Base-by-base conservation (phyloP, 2,329 filamentous ascomycete genomes). In the Penicillium vulpinum region DNA sequence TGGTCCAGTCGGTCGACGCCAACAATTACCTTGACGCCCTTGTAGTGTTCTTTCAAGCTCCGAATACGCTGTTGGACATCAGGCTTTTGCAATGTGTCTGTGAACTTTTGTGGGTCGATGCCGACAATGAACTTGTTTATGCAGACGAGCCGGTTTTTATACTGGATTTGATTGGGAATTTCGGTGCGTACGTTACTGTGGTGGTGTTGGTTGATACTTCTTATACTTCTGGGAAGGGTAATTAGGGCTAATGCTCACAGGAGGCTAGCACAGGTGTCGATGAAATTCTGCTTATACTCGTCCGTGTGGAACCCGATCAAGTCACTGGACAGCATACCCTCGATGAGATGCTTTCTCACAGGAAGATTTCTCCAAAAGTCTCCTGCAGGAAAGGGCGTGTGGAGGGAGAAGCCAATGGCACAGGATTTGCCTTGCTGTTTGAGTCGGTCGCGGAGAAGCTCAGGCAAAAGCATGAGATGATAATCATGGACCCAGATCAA, bases 261-360 rank as follows among this genome's bases (percentile, higher is more conserved):
- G 60, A 96, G 92, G 61, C 90, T 86, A 16, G 89, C 91, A 77
- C 92, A 96, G 68, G 89, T 92, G 75, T 90, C 93, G 56, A 96
- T 79, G 77, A 97, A 96, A 75, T 97, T 92, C 51, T 91, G 84
- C 28, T 91, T 91, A 69, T 97, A 97, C 77, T 96, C 91, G 77
- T 96, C 95, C n/a, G 92, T 97, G 76, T 97, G 93, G 79, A 97
- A 97, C n/a, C 92, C 92, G 66, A 97, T 88, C 55, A 97, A 78
- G 71, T 96, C 92, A 77, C 91, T 94, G 69, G 92, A 87, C 24
- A 97, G 81, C 38, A 96, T 83, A 44, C 92, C 92, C 48, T 87
- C 82, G 31, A 97, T 82, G 51, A 97, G 85, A 64, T 89, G 86
- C 71, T 95, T 90, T 58, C 92, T 85, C 28, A 97, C 91, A 0